Evolutionary conservation across 768 basidiomycete genomes (phyloP), one percentile per base, ranked within the genome.

Genomic region (Pulveroboletus sp.): DNA sequence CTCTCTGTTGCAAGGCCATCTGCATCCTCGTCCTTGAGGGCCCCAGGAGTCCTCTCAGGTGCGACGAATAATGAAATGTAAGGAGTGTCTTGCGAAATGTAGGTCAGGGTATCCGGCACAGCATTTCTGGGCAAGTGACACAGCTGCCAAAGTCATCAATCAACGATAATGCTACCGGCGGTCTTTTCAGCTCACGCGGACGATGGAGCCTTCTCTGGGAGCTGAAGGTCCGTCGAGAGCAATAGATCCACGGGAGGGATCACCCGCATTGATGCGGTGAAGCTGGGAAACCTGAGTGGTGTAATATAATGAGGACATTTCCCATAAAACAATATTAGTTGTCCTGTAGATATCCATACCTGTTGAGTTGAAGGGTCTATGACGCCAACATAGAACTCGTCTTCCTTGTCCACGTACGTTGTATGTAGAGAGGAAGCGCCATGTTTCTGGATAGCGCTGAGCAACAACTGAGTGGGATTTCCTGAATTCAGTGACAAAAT

Each of bases 171-270:
- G 10, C 10, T 8, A 13, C 20, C 8, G 12, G 16, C 8, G 19
- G 32, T 41, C 6, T 9, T 27, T 43, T 26, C 24, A 35, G 57
- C 72, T 68, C 69, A 75, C 78, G 68, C 81, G 78, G 14, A 86
- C 77, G 4, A 57, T 51, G 7, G 76, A 68, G n/a, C 80, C 83
- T 13, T 68, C 59, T 4, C 55, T 56, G 2, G 84, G 85, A 3
- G 82, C 77, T 13, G 67, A 69, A 19, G 73, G 68, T 2, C 78
- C 69, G 19, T 80, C 78, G 1, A 90, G 68, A 1, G 87, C 79
- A 13, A 89, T 73, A 4, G 76, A 74, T 3, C 88, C 88, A 6
- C 83, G 76, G 14, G 81, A 80, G 2, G 85, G 86, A 59, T 85
- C 86, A 4, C 88, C 88, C 0, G 86, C 82, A 20, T 74, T 80